phyloP scores from a whole-genome alignment of 2,329 filamentous ascomycete species.

The Cryphonectria radicalis region DNA sequence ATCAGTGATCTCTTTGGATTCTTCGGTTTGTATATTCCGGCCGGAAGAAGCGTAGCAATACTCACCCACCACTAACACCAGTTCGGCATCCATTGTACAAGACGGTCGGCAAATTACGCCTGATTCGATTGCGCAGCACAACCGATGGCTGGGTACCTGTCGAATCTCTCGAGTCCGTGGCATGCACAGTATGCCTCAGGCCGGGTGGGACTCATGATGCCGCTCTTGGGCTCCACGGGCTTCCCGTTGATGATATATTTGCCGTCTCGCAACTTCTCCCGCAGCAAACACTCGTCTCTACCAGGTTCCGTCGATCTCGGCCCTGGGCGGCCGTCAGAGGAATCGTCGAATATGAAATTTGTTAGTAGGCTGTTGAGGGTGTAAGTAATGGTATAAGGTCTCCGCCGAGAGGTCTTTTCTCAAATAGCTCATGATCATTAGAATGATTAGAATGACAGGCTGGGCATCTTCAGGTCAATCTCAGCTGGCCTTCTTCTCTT shows the following conservation, averaged over 20 bases:
- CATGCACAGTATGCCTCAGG: not conserved
- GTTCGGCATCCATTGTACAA: not conserved
- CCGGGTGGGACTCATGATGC: not conserved
- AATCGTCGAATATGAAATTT: too few relatives aligned
- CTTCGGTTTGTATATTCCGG: not conserved
- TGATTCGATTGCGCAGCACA: not conserved
- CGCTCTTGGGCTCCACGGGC: not conserved
- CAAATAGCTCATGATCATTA: not conserved
- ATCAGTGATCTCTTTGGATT: not conserved
- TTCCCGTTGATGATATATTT: not conserved
- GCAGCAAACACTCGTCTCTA: not conserved
- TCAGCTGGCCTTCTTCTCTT: not conserved
- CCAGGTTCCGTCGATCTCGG: not conserved
- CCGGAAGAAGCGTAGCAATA: not conserved
- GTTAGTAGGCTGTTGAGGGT: not conserved
- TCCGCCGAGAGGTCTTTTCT: not conserved
- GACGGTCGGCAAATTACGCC: not conserved
- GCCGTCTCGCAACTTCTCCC: not conserved
- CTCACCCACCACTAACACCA: not conserved
- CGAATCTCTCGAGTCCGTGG: not conserved
- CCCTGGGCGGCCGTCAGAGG: too few relatives aligned
- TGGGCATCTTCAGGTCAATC: not conserved
- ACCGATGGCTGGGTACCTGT: not conserved
- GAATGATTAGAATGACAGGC: too few relatives aligned
- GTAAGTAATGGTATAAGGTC: not conserved